phyloP scores from a whole-genome alignment of 1,284 basidiomycete genomes.

The Fomitopsis schrenkii region DNA sequence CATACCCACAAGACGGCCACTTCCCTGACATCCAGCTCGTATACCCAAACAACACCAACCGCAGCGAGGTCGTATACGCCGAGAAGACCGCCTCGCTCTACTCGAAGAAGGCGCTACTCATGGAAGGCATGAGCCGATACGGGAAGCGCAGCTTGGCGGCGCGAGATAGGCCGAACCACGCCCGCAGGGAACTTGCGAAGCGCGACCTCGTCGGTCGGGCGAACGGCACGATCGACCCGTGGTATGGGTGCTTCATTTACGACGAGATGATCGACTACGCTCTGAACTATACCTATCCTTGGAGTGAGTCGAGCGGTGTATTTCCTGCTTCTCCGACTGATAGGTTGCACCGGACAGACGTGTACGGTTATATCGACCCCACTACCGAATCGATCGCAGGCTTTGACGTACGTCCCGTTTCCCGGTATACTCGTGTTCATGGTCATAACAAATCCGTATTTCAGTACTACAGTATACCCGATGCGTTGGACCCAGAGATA shows the following conservation, averaged over 20 bases:
- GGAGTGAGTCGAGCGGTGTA: conserved; percentile 43
- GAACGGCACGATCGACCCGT: conserved; percentile 30
- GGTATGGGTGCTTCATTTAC: conserved; percentile 32
- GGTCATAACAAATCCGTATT: neutral
- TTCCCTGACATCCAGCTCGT: conserved; percentile 39
- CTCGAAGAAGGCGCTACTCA: conserved; percentile 6
- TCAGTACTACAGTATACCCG: conserved; percentile 30
- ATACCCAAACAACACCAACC: neutral
- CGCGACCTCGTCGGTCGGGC: conserved; percentile 22
- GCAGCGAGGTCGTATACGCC: conserved; percentile 1
- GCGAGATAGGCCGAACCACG: neutral
- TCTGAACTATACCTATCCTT: conserved; percentile 48
- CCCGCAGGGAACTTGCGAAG: conserved; percentile 13
- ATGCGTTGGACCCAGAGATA: conserved; percentile 31
- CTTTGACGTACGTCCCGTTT: conserved; percentile 18
- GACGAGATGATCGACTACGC: conserved; percentile 35
- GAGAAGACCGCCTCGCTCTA: conserved; percentile 1
- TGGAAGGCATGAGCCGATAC: conserved; percentile 1
- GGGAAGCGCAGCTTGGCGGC: neutral
- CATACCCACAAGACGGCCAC: conserved; percentile 59
- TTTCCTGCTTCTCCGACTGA: neutral
- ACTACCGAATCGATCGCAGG: conserved; percentile 8
- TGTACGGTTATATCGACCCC: conserved; percentile 6
- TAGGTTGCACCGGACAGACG: conserved; percentile 4
- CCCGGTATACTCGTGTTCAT: neutral